Base-by-base conservation (phyloP, 108 stramenopile genomes). In the Chaetoceros muelleri region DNA sequence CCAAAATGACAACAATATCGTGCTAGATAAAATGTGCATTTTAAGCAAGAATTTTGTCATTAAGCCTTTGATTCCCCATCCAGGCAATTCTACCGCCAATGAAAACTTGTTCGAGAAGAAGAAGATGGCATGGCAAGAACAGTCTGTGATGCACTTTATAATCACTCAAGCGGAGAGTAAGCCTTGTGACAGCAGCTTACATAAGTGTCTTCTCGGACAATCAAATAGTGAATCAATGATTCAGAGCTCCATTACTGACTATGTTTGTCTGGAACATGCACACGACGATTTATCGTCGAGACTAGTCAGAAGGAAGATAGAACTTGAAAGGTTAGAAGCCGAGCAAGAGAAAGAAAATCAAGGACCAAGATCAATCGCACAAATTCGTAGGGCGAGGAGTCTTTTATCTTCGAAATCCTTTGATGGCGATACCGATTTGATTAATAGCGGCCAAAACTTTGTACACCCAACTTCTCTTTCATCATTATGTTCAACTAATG, bases 71-170 rank as follows among this genome's bases (percentile, higher is more conserved):
- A 65, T 51, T 18, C 81, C 78, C 2, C 85, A 91, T 56, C 65
- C 81, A 17, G 69, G 52, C 17, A 65, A 58, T 21, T 19, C 18
- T 54, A 30, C 28, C 3, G 57, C 56, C 0, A 48, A 47, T 60
- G 62, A 63, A 19, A 34, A 74, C 30, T 22, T 44, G 5, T 53
- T 64, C 2, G 60, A 59, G 13, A 57, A 67, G 16, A 31, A 78
- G 8, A 61, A 75, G 54, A 70, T 86, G 44, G 82, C 70, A 24
- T 86, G 85, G 84, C 85, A 85, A 68, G 90, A 91, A 64, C 64
- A 81, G 20, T 65, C 83, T 16, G 73, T 85, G 1, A 55, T 83
- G 46, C 84, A 83, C 64, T 87, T 70, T 60, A 57, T 72, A n/a
- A 66, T 91, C 19, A 44, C 80, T 40, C 72, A 82, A 18, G 10